Evolutionary conservation across 2,329 filamentous ascomycete genomes (phyloP), one percentile per base, ranked within the genome.

Genomic region (Pseudogymnoascus sp.): DNA sequence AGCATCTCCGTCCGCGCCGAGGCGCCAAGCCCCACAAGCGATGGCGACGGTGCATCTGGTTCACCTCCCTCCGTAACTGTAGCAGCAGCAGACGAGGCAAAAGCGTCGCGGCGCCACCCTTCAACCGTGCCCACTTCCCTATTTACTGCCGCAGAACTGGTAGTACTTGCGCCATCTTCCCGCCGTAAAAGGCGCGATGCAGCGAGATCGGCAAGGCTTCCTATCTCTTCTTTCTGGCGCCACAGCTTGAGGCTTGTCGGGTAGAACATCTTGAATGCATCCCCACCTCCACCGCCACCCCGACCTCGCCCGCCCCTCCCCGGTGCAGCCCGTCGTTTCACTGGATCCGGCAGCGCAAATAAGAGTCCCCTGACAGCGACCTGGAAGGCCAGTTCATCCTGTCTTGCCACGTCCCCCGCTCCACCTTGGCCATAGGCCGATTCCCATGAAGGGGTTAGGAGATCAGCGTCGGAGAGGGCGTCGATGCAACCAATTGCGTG

Each of bases 331-430:
- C 80, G 82, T n/a, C 87, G 83, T 73, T 90, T 93, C 8, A 99
- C 95, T 0, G 93, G 93, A 69, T 84, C 84, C 1, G 95, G 95
- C 1, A 99, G 81, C 8, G 87, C 88, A 73, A 96, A 96, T 0
- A 97, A 76, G 60, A 97, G 77, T 0, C 95, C 95, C 11, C 93
- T 86, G 0, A 96, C 90, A 3, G 92, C 92, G 16, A 93, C 87
- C 68, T 99, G 91, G 67, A 97, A 97, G 23, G 89, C 88, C 72
- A 99, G 93, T 72, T 99, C 95, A 66, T 97, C 92, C 75, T 97
- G 93, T 5, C 93, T 87, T 8, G 97, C 77, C 12, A 88, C 82
- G 65, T 97, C 93, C 62, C 86, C 85, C 18, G 83, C 84, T 0
- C 82, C 80, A 73, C 88, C 80, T 73, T 78, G 66, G 72, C 77